These are phyloP conservation scores for Talaromyces sp. DNA, from an alignment of 2,329 filamentous ascomycete species.

Conservation along the genomic window DNA sequence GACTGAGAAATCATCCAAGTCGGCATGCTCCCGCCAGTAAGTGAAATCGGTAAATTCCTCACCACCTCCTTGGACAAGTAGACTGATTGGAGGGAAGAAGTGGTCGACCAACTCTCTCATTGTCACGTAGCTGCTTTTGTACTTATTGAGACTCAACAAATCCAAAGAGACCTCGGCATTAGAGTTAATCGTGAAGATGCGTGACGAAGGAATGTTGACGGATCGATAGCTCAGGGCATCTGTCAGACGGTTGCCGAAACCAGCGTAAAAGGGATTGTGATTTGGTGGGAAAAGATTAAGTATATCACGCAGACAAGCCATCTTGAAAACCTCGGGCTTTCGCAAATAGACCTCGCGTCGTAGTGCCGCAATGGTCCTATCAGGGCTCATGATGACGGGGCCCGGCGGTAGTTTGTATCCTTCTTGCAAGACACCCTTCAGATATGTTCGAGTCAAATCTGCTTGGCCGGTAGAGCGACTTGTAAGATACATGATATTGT, in stretches of 20 bases:
- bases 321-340: conserved; percentile 98
- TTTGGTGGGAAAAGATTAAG: conserved; percentile 77
- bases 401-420: conserved; percentile 81
- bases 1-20: conserved; percentile 83
- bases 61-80: conserved; percentile 81
- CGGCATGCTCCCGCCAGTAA: conserved; percentile 87
- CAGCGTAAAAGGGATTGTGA: conserved; percentile 86
- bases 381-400: conserved; percentile 90
- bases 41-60: conserved; percentile 97
- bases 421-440: conserved; percentile 86
- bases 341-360: conserved; percentile 89
- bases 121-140: conserved; percentile 94
- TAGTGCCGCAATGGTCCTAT: conserved; percentile 89
- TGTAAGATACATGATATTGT: conserved; percentile 98
- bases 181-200: conserved; percentile 98
- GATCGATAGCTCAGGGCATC: conserved; percentile 94
- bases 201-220: conserved; percentile 87
- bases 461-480: conserved; percentile 91
- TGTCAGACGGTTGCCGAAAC: conserved; percentile 93
- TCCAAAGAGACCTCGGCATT: conserved; percentile 94
- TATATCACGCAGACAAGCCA: conserved; percentile 95
- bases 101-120: conserved; percentile 98
- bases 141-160: conserved; percentile 83
- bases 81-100: conserved; percentile 89
- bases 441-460: conserved; percentile 82